Evolutionary conservation across 495 filamentous ascomycete genomes (phyloP).

Genomic region (Cercophora samala): DNA sequence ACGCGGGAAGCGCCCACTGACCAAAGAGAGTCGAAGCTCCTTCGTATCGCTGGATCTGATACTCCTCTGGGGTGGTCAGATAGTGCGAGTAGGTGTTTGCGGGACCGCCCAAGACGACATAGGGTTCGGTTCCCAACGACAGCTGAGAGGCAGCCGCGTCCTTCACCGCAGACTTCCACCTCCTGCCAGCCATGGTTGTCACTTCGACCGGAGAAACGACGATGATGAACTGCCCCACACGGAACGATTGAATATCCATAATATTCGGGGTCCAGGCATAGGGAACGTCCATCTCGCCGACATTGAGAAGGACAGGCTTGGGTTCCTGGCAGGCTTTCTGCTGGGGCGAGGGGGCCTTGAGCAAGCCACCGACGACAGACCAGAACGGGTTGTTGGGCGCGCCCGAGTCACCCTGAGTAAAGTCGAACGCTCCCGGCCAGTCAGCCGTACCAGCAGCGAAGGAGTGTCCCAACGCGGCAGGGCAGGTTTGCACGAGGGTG

Average conservation of each 20-base stretch:
- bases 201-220: slow-evolving; percentile 84
- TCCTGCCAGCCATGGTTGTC: slow-evolving; percentile 88
- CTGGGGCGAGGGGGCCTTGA: slow-evolving; percentile 65
- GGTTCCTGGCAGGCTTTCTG: slow-evolving; percentile 76
- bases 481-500: slow-evolving; percentile 71
- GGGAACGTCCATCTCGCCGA: slow-evolving; percentile 70
- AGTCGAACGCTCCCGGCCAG: slow-evolving; percentile 89
- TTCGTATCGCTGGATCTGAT: slow-evolving; percentile 87
- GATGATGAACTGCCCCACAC: slow-evolving; percentile 85
- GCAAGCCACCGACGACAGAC: slow-evolving; percentile 67
- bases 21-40: slow-evolving; percentile 94
- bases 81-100: slow-evolving; percentile 96
- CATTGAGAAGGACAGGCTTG: slow-evolving; percentile 87
- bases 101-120: slow-evolving; percentile 75
- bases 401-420: slow-evolving; percentile 77
- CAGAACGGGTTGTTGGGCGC: slow-evolving; percentile 75
- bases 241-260: slow-evolving; percentile 84
- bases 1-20: slow-evolving; percentile 74
- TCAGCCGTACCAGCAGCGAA: slow-evolving; percentile 95
- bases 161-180: slow-evolving; percentile 78
- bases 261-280: slow-evolving; percentile 93
- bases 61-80: slow-evolving; percentile 86
- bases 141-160: slow-evolving; percentile 39
- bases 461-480: slow-evolving; percentile 85
- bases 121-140: slow-evolving; percentile 38